Evolutionary conservation across 495 filamentous ascomycete genomes (phyloP).

Genomic region (Aspergillus sclerotioniger): DNA sequence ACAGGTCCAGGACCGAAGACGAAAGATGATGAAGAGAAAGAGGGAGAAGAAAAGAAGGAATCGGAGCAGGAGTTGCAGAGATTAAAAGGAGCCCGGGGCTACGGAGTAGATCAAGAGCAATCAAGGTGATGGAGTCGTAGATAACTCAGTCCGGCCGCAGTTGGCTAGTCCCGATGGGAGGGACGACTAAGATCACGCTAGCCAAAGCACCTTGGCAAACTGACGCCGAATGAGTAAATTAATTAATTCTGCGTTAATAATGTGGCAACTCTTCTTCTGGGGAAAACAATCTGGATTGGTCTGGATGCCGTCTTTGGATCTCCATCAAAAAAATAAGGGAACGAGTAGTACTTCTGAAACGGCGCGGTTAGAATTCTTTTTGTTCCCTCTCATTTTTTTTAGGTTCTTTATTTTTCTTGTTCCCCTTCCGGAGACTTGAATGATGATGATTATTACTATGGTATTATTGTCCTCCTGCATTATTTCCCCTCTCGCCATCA

Average conservation of each 20-base stretch:
- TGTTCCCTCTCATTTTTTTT: not conserved
- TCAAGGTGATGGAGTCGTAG: constrained; percentile 16
- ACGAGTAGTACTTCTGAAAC: not conserved
- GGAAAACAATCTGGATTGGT: constrained; percentile 12
- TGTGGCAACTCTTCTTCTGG: constrained; percentile 18
- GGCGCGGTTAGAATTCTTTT: not conserved
- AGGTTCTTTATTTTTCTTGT: not conserved
- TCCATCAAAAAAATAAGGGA: not conserved
- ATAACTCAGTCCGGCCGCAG: not conserved
- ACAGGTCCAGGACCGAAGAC: constrained; percentile 9
- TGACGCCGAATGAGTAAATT: not conserved
- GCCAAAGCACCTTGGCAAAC: constrained; percentile 4
- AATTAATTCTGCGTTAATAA: not conserved
- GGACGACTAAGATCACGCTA: constrained; percentile 3
- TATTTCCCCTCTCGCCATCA: not conserved
- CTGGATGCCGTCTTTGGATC: constrained; percentile 2
- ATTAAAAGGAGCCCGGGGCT: constrained; percentile 18
- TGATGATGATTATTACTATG: not conserved
- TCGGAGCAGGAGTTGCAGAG: constrained; percentile 4
- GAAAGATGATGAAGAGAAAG: constrained; percentile 16
- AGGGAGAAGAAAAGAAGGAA: constrained; percentile 9
- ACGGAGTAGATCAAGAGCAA: constrained; percentile 11
- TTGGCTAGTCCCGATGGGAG: constrained; percentile 1
- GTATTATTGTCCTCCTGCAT: not conserved
- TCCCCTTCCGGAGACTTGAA: not conserved